phyloP scores from a whole-genome alignment of 768 basidiomycete species.

The Panaeolus cyanescens region DNA sequence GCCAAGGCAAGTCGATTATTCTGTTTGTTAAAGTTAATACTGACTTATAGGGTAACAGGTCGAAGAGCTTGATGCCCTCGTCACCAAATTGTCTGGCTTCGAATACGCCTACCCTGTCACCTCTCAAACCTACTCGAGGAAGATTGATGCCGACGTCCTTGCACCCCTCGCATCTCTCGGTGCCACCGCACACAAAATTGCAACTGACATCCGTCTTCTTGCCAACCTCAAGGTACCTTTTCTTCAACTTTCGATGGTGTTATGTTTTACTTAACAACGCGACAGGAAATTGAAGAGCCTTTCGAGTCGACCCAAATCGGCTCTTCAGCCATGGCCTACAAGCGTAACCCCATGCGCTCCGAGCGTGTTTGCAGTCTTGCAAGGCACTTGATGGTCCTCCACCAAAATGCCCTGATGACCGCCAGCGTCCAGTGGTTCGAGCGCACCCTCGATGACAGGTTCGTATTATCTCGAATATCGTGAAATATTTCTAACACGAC shows the following conservation, averaged over 20 bases:
- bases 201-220: conserved; percentile 90
- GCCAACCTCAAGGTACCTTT: conserved; percentile 82
- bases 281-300: conserved; percentile 94
- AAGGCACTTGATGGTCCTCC: conserved; percentile 94
- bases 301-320: conserved; percentile 99
- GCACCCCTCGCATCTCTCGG: conserved; percentile 88
- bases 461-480: background rate
- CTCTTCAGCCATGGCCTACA: conserved; percentile 98
- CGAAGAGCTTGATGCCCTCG: conserved; percentile 82
- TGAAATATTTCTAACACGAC: background rate
- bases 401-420: conserved; percentile 97
- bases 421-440: conserved; percentile 97
- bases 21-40: background rate
- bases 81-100: conserved; percentile 92
- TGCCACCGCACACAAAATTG: conserved; percentile 97
- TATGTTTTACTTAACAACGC: background rate
- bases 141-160: conserved; percentile 93
- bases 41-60: conserved; percentile 51
- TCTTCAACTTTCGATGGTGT: background rate
- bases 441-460: conserved; percentile 96
- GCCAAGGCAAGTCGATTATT: conserved; percentile 54
- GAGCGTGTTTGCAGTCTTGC: conserved; percentile 96
- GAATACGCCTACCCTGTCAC: conserved; percentile 96
- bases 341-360: conserved; percentile 98
- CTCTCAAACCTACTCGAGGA: conserved; percentile 97